These are phyloP conservation scores for Tetradesmus lagerheimii DNA, from an alignment of 139 green algal genomes.

Conservation along the genomic window DNA sequence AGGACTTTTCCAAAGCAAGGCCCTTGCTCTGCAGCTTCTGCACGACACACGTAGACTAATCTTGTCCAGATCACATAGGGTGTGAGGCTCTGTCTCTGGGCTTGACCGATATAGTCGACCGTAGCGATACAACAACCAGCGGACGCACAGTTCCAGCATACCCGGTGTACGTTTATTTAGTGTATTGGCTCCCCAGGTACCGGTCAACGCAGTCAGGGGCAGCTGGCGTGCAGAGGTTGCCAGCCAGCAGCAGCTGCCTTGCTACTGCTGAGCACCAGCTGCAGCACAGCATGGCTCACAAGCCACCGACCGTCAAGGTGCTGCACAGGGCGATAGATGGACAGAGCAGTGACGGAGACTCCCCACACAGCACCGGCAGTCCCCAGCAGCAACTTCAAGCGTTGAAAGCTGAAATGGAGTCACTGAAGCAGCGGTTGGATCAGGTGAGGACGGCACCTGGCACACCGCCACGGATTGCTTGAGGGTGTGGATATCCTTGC, in stretches of 20 bases:
- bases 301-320: constrained; percentile 14
- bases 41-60: no score
- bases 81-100: no score
- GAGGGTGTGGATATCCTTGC: no score
- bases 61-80: no score
- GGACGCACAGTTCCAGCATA: not conserved
- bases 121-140: not conserved
- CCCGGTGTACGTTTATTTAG: not conserved
- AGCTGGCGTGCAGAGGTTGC: not conserved
- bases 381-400: not conserved
- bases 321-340: constrained; percentile 25
- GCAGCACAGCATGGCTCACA: constrained; percentile 3
- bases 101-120: not conserved
- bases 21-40: no score
- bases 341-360: not conserved
- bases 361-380: not conserved
- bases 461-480: no score
- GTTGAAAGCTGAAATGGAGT: constrained; percentile 17
- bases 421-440: constrained; percentile 24
- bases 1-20: no score
- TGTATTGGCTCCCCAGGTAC: not conserved
- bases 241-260: not conserved
- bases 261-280: not conserved
- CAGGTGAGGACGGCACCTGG: not conserved
- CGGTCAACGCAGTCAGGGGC: not conserved